Conservation (phyloP, 2,329 filamentous ascomycete species). For the Aciculosporium take region DNA sequence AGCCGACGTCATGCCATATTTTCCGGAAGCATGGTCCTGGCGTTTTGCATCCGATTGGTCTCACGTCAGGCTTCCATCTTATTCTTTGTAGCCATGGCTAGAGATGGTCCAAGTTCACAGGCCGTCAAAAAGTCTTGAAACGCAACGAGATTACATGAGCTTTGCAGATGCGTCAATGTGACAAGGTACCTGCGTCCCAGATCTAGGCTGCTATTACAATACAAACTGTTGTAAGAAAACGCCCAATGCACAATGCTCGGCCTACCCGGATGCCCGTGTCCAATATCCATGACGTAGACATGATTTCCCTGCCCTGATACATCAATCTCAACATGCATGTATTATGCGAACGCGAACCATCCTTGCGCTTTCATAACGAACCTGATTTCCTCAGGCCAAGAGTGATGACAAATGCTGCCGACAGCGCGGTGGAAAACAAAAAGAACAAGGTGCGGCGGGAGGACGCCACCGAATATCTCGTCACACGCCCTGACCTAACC, state of each 20-base stretch:
- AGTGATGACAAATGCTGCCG: neutral
- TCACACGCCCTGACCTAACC: neutral
- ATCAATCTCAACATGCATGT: neutral
- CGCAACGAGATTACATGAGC: no score
- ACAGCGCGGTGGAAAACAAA: no score
- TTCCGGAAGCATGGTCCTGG: constrained; percentile 16
- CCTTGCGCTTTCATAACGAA: neutral
- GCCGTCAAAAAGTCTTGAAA: no score
- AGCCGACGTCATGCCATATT: neutral
- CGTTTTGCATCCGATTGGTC: constrained; percentile 13
- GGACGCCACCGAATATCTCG: no score
- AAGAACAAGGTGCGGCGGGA: no score
- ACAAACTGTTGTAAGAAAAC: neutral
- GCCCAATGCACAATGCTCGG: neutral
- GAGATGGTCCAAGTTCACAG: constrained; percentile 3
- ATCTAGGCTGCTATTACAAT: neutral
- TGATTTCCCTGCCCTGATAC: neutral
- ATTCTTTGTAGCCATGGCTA: constrained; percentile 4
- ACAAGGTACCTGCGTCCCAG: neutral
- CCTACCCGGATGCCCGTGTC: neutral
- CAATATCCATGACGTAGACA: neutral
- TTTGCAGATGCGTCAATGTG: neutral
- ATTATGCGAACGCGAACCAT: no score
- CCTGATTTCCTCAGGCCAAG: neutral
- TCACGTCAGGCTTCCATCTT: constrained; percentile 19